Base-by-base conservation (phyloP, 495 filamentous ascomycete species). In the Penicillium soppii region DNA sequence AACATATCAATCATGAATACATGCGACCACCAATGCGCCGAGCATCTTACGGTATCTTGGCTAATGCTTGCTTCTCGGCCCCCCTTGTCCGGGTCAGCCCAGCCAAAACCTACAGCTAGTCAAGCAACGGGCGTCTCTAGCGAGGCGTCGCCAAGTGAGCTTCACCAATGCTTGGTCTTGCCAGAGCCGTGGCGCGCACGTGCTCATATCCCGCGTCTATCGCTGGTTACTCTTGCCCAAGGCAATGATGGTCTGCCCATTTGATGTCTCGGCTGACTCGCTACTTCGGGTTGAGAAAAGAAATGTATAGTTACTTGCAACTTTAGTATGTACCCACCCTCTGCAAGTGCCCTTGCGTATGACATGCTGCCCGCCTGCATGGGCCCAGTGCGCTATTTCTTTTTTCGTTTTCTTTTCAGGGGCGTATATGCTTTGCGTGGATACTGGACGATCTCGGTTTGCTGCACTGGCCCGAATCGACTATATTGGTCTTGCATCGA, bases 131-230 rank as follows among this genome's bases (percentile, higher is more conserved):
- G 27, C 17, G 17, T 29, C 10, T n/a, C 16, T 6, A 23, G 19
- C 37, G 20, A 42, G 48, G 48, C 48, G 48, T 43, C 48, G 48
- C 48, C 48, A 51, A 51, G 48, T 35, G 48, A 51, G 48, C 48
- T 43, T 51, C 48, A 25, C 23, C 29, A 51, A 51, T 19, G 48
- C 48, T 51, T 51, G 39, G 40, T 51, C 12, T 9, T 17, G 15
- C 7, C 10, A 15, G 15, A 20, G n/a, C 13, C 3, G 19, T 43
- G 23, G 2, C 12, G 10, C 19, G 47, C 47, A 49, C 47, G 47
- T 49, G 47, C 47, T 49, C 47, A 7, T 4, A 30, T 41, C 7
- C 13, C 47, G 47, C 36, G 17, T n/a, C 17, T 40, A 9, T 40
- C 21, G 37, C 37, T 49, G 36, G 46, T 40, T 7, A 36, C n/a